A percentile compares a stretch with the other conserved stretches of the same genome.
These are phyloP conservation scores for Xylariaceae sp. DNA, from an alignment of 2,329 filamentous ascomycete genomes.

Conservation along the genomic window DNA sequence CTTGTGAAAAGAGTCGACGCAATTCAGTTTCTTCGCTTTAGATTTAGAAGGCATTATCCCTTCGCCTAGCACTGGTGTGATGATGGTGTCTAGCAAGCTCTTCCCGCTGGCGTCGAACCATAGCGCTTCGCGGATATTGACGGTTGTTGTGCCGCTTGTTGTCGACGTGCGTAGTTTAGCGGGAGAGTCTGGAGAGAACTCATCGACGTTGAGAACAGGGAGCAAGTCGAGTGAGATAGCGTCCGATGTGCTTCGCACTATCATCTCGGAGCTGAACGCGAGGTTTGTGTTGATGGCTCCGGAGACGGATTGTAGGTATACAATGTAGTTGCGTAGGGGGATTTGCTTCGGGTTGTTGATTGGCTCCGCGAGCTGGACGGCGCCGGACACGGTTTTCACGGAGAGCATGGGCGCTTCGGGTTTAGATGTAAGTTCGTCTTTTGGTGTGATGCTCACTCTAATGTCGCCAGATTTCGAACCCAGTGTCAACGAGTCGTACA, in stretches of 20 bases:
- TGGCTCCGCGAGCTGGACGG: constrained; percentile 41
- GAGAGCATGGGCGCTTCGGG: constrained; percentile 41
- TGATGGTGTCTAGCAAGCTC: not conserved
- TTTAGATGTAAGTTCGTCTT: constrained; percentile 34
- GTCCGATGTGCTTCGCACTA: constrained; percentile 41
- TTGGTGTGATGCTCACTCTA: constrained; percentile 39
- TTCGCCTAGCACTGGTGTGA: not conserved
- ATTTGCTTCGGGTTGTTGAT: constrained; percentile 32
- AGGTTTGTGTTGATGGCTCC: constrained; percentile 42
- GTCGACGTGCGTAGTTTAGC: constrained; percentile 41
- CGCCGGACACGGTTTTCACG: constrained; percentile 43
- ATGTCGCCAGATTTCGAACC: constrained; percentile 44
- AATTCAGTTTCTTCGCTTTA: constrained; percentile 23
- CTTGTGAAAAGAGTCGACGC: constrained; percentile 41
- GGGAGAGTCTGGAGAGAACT: constrained; percentile 13
- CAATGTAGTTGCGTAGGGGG: constrained; percentile 46
- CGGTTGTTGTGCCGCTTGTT: constrained; percentile 41
- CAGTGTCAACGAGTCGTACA: constrained; percentile 49
- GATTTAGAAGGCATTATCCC: no score
- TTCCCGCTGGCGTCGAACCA: constrained; percentile 35
- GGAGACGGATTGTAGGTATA: constrained; percentile 43
- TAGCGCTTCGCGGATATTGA: constrained; percentile 44
- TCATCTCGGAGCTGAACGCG: constrained; percentile 38
- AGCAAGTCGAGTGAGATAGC: constrained; percentile 39
- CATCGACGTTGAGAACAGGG: constrained; percentile 39